A percentile compares a stretch with the other conserved stretches of the same genome.
phyloP scores from a whole-genome alignment of 202 grass and related monocot genomes.

The Eragrostis tef region DNA sequence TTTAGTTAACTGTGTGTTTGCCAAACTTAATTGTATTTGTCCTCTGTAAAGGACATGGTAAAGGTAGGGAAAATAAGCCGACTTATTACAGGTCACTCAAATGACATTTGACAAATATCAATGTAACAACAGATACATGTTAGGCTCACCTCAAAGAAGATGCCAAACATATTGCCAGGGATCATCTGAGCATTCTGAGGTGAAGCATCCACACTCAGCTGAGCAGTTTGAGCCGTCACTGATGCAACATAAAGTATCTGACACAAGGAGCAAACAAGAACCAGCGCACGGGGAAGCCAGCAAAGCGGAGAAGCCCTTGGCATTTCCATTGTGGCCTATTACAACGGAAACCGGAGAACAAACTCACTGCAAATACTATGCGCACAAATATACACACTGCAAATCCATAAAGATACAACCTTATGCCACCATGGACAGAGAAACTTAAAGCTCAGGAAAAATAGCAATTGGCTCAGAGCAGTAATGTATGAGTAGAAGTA shows the following conservation, averaged over 20 bases:
- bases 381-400: slow-evolving; percentile 16
- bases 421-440: background rate
- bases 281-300: slow-evolving; percentile 40
- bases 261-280: slow-evolving; percentile 50
- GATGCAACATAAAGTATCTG: slow-evolving; percentile 47
- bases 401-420: background rate
- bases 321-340: slow-evolving; percentile 50
- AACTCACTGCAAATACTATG: slow-evolving; percentile 3
- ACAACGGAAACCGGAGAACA: slow-evolving; percentile 32
- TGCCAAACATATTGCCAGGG: slow-evolving; percentile 85
- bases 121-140: background rate
- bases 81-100: slow-evolving; percentile 23
- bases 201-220: slow-evolving; percentile 70
- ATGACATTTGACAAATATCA: slow-evolving; percentile 6
- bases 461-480: slow-evolving; percentile 25
- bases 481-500: slow-evolving; percentile 46
- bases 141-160: slow-evolving; percentile 88
- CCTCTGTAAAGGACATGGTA: background rate
- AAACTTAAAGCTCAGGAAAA: slow-evolving; percentile 25
- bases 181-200: slow-evolving; percentile 57
- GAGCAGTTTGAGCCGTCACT: slow-evolving; percentile 55
- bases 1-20: no score
- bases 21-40: no score
- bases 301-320: slow-evolving; percentile 26
- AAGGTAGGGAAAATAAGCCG: slow-evolving; percentile 7